A percentile compares a stretch with the other conserved stretches of the same genome.
Evolutionary conservation across 2,329 filamentous ascomycete species (phyloP).

Genomic region (Fusarium sp.): DNA sequence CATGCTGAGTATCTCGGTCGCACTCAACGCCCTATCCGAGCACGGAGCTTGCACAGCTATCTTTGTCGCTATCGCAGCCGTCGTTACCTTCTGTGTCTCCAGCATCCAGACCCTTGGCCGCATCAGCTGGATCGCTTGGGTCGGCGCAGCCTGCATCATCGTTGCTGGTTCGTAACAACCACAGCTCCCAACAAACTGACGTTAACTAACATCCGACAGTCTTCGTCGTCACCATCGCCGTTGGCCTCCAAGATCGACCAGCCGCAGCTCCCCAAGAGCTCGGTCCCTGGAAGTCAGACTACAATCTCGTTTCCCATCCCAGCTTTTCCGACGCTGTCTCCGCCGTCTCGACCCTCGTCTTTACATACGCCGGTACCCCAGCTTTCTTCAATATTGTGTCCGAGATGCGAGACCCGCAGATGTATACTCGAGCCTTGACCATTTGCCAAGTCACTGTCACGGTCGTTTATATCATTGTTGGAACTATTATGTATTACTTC

Average conservation of each 20-base stretch:
- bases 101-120: slow-evolving; percentile 48
- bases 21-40: slow-evolving; percentile 53
- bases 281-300: slow-evolving; percentile 48
- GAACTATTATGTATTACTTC: slow-evolving; percentile 58
- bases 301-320: slow-evolving; percentile 47
- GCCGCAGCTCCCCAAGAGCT: slow-evolving; percentile 16
- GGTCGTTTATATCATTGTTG: slow-evolving; percentile 50
- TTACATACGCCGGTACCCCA: slow-evolving; percentile 53
- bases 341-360: slow-evolving; percentile 51
- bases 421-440: slow-evolving; percentile 46
- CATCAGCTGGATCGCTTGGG: slow-evolving; percentile 50
- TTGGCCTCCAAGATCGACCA: slow-evolving; percentile 36
- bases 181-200: no score
- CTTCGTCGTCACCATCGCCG: slow-evolving; percentile 36
- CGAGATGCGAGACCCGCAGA: slow-evolving; percentile 50
- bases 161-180: no score
- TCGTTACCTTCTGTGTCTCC: slow-evolving; percentile 45
- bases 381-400: slow-evolving; percentile 50
- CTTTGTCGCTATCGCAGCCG: slow-evolving; percentile 54
- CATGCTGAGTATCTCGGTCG: slow-evolving; percentile 51
- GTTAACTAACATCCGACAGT: slow-evolving; percentile 10
- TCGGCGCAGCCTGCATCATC: slow-evolving; percentile 29
- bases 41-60: slow-evolving; percentile 55
- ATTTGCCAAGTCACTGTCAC: slow-evolving; percentile 47
- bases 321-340: slow-evolving; percentile 50